phyloP scores from a whole-genome alignment of 2,329 filamentous ascomycete genomes.

The Nemania sp. region DNA sequence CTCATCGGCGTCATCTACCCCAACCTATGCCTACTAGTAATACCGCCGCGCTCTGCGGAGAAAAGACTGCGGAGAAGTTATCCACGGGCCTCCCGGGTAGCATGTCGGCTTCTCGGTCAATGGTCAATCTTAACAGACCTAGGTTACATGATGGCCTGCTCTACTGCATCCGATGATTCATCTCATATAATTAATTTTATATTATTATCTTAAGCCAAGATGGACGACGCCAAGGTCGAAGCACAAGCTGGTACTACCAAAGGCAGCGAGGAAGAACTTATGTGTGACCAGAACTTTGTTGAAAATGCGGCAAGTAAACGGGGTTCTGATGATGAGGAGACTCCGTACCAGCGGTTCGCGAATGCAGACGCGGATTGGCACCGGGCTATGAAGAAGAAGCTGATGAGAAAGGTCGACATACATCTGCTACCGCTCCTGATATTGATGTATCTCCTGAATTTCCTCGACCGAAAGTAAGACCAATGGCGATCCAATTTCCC shows the following conservation, averaged over 20 bases:
- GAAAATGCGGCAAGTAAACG: slow-evolving; percentile 15
- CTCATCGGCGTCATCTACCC: slow-evolving; percentile 5
- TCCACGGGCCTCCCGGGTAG: no score
- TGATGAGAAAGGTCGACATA: slow-evolving; percentile 55
- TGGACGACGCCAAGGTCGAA: slow-evolving; percentile 4
- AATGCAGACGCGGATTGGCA: slow-evolving; percentile 37
- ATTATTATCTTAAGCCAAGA: no score
- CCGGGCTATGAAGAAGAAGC: slow-evolving; percentile 34
- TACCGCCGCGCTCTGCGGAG: neutral
- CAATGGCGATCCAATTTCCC: neutral
- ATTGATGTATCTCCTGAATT: slow-evolving; percentile 61
- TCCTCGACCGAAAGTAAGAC: slow-evolving; percentile 50
- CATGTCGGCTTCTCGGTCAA: no score
- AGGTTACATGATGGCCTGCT: no score
- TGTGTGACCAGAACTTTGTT: slow-evolving; percentile 12
- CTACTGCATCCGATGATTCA: no score
- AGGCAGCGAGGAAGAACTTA: slow-evolving; percentile 10
- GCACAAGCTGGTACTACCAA: slow-evolving; percentile 10
- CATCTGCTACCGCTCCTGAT: slow-evolving; percentile 56
- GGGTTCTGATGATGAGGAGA: slow-evolving; percentile 33
- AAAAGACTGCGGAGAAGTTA: neutral
- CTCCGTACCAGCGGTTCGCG: slow-evolving; percentile 35
- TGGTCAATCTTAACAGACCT: no score
- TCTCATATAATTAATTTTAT: no score
- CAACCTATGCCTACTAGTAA: no score